These are phyloP conservation scores for Suillus luteus DNA, from an alignment of 768 basidiomycete species.

Conservation along the genomic window DNA sequence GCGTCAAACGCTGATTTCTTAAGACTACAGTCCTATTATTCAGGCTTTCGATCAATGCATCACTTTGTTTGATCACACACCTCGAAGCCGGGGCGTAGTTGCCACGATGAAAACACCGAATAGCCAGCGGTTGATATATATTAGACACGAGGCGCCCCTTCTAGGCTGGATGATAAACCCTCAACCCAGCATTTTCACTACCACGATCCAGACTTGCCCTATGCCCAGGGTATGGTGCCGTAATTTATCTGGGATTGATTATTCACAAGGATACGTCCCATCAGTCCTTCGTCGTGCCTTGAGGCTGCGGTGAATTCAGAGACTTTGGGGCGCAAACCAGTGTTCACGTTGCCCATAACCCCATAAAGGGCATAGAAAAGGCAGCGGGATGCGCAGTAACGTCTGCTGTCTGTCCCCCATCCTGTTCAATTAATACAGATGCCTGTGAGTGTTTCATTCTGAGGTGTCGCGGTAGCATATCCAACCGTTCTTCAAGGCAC, in stretches of 20 bases:
- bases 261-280: slow-evolving; percentile 10
- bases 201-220: slow-evolving; percentile 25
- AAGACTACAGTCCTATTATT: no score
- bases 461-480: neutral
- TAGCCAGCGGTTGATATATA: neutral
- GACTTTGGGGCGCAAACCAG: slow-evolving; percentile 9
- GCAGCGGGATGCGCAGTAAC: slow-evolving; percentile 14
- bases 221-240: slow-evolving; percentile 29
- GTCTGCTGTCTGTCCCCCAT: slow-evolving; percentile 5
- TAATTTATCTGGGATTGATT: neutral
- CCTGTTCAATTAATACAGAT: slow-evolving; percentile 19
- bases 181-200: slow-evolving; percentile 26
- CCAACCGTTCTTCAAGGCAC: slow-evolving; percentile 27
- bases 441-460: slow-evolving; percentile 27
- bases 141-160: neutral
- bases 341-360: slow-evolving; percentile 33
- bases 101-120: neutral
- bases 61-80: neutral
- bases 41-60: no score
- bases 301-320: slow-evolving; percentile 18
- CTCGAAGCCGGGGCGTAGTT: neutral
- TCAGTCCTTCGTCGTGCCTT: slow-evolving; percentile 14
- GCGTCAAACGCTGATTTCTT: no score
- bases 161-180: slow-evolving; percentile 26
- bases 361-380: slow-evolving; percentile 31